Evolutionary conservation across 495 filamentous ascomycete species (phyloP).

Genomic region (Achaetomiella virescens): DNA sequence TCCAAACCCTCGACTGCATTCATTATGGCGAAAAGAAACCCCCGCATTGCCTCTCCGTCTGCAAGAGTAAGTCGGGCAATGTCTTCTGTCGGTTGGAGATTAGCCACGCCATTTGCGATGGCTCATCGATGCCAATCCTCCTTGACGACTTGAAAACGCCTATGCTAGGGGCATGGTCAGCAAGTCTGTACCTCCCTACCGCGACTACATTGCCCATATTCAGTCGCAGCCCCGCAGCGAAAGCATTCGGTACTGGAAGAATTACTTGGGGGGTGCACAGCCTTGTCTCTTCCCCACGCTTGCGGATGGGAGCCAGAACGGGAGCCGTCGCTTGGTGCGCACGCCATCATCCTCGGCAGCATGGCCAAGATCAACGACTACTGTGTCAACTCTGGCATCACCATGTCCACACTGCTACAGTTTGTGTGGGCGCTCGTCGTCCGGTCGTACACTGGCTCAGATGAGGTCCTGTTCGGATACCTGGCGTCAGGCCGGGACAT

Average conservation of each 20-base stretch:
- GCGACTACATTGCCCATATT: slow-evolving; percentile 17
- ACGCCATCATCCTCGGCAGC: slow-evolving; percentile 9
- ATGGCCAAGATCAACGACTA: slow-evolving; percentile 15
- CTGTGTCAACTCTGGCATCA: slow-evolving; percentile 18
- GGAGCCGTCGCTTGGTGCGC: slow-evolving; percentile 12
- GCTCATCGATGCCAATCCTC: slow-evolving; percentile 17
- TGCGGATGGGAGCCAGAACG: slow-evolving; percentile 4
- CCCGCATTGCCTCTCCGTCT: slow-evolving; percentile 43
- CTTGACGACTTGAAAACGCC: slow-evolving; percentile 9
- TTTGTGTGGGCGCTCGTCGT: slow-evolving; percentile 54
- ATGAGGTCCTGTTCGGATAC: slow-evolving; percentile 54
- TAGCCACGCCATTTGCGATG: slow-evolving; percentile 30
- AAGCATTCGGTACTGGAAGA: slow-evolving; percentile 18
- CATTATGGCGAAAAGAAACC: slow-evolving; percentile 23
- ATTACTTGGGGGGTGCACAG: slow-evolving; percentile 22
- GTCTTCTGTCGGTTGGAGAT: slow-evolving; percentile 49
- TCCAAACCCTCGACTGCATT: background rate
- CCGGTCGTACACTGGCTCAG: slow-evolving; percentile 43
- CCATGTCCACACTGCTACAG: slow-evolving; percentile 24
- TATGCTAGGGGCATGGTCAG: slow-evolving; percentile 3
- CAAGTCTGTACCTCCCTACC: slow-evolving; percentile 10
- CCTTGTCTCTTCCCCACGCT: slow-evolving; percentile 28
- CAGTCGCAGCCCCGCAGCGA: slow-evolving; percentile 49
- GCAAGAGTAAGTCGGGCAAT: background rate
- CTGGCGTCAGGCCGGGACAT: slow-evolving; percentile 21